phyloP scores from a whole-genome alignment of 805 yeast species.

The Schizosaccharomyces osmophilus region DNA sequence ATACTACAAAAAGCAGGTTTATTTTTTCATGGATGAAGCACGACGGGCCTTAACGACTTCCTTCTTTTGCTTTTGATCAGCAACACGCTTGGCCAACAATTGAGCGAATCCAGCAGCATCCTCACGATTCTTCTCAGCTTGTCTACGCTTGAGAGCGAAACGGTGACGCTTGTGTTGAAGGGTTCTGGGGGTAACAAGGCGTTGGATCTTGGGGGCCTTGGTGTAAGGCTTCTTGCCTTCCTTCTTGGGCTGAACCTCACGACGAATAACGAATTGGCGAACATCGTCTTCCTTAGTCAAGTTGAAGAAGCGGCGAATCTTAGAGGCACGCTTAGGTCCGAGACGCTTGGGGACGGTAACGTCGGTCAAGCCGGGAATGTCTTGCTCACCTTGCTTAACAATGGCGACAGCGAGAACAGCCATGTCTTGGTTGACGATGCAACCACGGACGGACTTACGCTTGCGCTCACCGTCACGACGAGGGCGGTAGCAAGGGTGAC shows the following conservation, averaged over 20 bases:
- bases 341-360: conserved; percentile 90
- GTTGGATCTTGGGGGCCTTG: conserved; percentile 99
- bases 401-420: conserved; percentile 82
- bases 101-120: conserved; percentile 99
- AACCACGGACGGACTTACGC: conserved; percentile 99
- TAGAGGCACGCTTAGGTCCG: conserved; percentile 99
- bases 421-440: conserved; percentile 91
- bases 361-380: conserved; percentile 90
- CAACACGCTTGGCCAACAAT: conserved; percentile 90
- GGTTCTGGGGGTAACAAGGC: conserved; percentile 96
- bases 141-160: conserved; percentile 76
- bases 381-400: conserved; percentile 92
- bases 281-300: conserved; percentile 83
- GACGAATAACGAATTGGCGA: conserved; percentile 82
- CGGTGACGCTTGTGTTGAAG: conserved; percentile 97
- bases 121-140: conserved; percentile 97
- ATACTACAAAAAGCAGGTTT: background rate
- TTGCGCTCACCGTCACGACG: conserved; percentile 99
- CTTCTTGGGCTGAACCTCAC: conserved; percentile 47
- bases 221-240: conserved; percentile 97
- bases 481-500: conserved; percentile 97
- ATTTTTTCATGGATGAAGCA: conserved; percentile 72
- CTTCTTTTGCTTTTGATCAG: conserved; percentile 94
- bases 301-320: conserved; percentile 99
- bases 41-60: conserved; percentile 99